phyloP scores from a whole-genome alignment of 148 eudicot genomes.

The Heliosperma pusillum region DNA sequence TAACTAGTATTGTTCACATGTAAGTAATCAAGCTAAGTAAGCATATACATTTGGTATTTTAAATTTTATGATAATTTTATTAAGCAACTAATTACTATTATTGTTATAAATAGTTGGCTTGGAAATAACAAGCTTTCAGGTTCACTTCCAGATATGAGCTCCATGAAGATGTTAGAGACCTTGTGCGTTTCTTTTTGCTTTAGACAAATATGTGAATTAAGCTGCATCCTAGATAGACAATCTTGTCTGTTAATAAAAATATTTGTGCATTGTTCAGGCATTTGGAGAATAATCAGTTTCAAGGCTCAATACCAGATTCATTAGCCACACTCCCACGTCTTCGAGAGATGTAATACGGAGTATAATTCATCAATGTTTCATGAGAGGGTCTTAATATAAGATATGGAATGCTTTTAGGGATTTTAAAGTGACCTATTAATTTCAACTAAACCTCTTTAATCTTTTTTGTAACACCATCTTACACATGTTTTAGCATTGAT shows the following conservation, averaged over 20 bases:
- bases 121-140: constrained; percentile 66
- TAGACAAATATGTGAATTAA: background rate
- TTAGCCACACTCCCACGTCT: constrained; percentile 56
- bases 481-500: background rate
- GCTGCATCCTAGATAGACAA: no score
- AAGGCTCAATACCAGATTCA: constrained; percentile 66
- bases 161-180: constrained; percentile 45
- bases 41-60: background rate
- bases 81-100: background rate
- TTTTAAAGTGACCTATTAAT: no score
- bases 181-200: constrained; percentile 44
- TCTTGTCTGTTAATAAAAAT: background rate
- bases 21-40: constrained; percentile 28
- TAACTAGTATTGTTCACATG: constrained; percentile 49
- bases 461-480: background rate
- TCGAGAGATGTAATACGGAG: constrained; percentile 71
- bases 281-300: constrained; percentile 69
- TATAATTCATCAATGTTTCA: background rate
- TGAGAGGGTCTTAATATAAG: background rate
- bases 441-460: no score
- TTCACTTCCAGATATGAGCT: constrained; percentile 56
- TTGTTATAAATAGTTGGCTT: constrained; percentile 44
- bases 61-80: background rate
- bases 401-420: background rate
- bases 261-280: constrained; percentile 40